Evolutionary conservation across 2,329 filamentous ascomycete species (phyloP).

Genomic region (Cladosporium cucumerinum): DNA sequence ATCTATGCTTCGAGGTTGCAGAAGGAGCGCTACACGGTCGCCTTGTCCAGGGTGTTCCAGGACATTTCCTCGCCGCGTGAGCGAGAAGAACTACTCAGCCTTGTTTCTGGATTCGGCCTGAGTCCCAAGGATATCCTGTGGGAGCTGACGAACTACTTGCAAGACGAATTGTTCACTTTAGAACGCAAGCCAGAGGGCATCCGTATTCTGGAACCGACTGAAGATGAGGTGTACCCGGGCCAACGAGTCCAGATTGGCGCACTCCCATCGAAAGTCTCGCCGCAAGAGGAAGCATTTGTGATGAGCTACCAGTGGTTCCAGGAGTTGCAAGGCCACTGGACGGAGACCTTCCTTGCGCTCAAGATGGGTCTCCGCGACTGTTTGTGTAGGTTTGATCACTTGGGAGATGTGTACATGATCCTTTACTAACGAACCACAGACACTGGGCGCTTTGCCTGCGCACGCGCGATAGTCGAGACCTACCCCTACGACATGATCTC

Average conservation of each 20-base stretch:
- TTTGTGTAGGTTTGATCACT: constrained; percentile 60
- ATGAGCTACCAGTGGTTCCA: constrained; percentile 82
- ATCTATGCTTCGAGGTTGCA: constrained; percentile 81
- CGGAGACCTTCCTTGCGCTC: constrained; percentile 65
- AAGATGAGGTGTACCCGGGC: constrained; percentile 49
- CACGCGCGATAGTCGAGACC: constrained; percentile 51
- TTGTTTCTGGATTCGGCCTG: constrained; percentile 73
- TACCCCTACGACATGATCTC: constrained; percentile 49
- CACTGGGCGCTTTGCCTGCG: constrained; percentile 52
- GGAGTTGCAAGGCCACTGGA: constrained; percentile 69
- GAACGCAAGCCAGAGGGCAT: constrained; percentile 22
- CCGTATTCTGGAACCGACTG: constrained; percentile 52
- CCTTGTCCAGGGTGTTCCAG: constrained; percentile 73
- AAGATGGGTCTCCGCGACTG: constrained; percentile 78
- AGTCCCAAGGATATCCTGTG: constrained; percentile 71
- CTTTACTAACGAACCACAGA: constrained; percentile 26
- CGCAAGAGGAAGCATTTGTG: constrained; percentile 69
- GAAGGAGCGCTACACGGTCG: constrained; percentile 61
- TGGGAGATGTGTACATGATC: not conserved
- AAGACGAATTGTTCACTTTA: constrained; percentile 23
- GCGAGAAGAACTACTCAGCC: constrained; percentile 64
- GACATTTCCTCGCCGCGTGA: constrained; percentile 64
- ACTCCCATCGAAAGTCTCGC: constrained; percentile 55
- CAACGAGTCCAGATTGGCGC: constrained; percentile 68
- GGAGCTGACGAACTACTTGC: constrained; percentile 52